A percentile compares a stretch with the other conserved stretches of the same genome.
Conservation (phyloP, 352 stramenopile genomes). For the Globisporangium perplexum region DNA sequence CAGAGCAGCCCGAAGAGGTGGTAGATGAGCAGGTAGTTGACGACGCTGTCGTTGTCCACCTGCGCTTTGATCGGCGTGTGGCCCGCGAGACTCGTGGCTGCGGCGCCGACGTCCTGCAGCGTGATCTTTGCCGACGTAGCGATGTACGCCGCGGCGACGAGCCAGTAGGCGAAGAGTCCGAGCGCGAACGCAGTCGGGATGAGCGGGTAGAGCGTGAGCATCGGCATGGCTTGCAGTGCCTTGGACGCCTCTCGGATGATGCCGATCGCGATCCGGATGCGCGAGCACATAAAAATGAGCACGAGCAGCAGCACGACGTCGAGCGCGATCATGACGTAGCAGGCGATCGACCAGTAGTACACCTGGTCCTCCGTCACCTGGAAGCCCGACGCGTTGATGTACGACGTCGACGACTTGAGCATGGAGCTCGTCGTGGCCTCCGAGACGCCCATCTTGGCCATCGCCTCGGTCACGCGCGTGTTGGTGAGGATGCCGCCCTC, state of each 20-base stretch:
- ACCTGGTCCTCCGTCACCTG: constrained; percentile 38
- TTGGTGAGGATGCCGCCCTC: constrained; percentile 58
- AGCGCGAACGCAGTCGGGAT: constrained; percentile 63
- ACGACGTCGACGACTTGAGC: constrained; percentile 37
- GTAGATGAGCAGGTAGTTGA: constrained; percentile 81
- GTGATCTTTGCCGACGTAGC: constrained; percentile 55
- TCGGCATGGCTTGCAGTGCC: constrained; percentile 70
- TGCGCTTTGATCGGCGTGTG: constrained; percentile 24
- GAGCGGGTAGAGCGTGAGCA: constrained; percentile 72
- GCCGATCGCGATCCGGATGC: constrained; percentile 81
- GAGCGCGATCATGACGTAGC: constrained; percentile 65
- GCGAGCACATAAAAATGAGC: constrained; percentile 75
- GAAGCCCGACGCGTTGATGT: constrained; percentile 51
- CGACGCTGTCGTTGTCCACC: constrained; percentile 48
- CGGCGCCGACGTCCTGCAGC: constrained; percentile 33
- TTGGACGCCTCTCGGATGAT: constrained; percentile 85
- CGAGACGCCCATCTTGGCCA: constrained; percentile 47
- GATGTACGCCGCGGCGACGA: constrained; percentile 74
- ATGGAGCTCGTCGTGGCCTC: constrained; percentile 22
- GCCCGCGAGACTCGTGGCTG: constrained; percentile 19
- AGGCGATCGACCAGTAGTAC: constrained; percentile 68
- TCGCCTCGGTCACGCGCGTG: constrained; percentile 36
- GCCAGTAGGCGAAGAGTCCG: constrained; percentile 67
- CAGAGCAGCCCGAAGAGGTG: constrained; percentile 82
- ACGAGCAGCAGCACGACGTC: constrained; percentile 61